Evolutionary conservation across 352 stramenopile genomes (phyloP), one percentile per base, ranked within the genome.

Genomic region (Phytopythium sindhum): DNA sequence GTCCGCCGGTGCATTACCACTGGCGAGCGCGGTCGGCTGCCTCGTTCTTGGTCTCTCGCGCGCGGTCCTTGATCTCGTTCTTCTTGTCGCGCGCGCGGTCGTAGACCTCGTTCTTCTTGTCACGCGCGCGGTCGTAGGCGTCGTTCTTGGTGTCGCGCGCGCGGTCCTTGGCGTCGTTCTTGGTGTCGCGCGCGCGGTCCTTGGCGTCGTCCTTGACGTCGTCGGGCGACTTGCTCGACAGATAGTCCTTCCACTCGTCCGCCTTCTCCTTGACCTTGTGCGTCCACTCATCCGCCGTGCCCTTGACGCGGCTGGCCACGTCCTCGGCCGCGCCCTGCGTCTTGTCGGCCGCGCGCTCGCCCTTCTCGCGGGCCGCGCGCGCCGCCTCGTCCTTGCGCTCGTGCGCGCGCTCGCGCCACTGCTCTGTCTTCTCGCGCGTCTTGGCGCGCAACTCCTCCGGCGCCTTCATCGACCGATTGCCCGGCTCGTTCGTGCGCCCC

Each of bases 401-500:
- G 12, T 48, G 1, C n/a, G 54, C 61, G 21, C 47, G 50, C 12
- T 64, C 55, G 15, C 57, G 63, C 63, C 56, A 69, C 24, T 74
- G 64, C 8, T 77, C 68, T 37, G 70, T 61, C 17, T 64, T 63
- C 24, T 80, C 74, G 7, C 67, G 68, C 12, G 64, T 65, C 41
- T 77, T 79, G 23, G 64, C 68, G 14, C 74, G 66, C 26, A 60
- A 58, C 2, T 73, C 65, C 53, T 78, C 52, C 7, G 66, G 65
- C 41, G 60, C 68, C 55, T 51, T 29, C 55, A 51, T 48, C 24
- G 55, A 60, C 11, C 55, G 55, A 39, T 60, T 60, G 35, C 63
- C 15, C 17, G 74, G 62, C 35, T 83, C 66, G 48, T 67, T 48
- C 60, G 74, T 75, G 10, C 85, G 62, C 35, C 79, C 75, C 33